phyloP scores from a whole-genome alignment of 108 stramenopile species.

The Schizochytrium sp. region DNA sequence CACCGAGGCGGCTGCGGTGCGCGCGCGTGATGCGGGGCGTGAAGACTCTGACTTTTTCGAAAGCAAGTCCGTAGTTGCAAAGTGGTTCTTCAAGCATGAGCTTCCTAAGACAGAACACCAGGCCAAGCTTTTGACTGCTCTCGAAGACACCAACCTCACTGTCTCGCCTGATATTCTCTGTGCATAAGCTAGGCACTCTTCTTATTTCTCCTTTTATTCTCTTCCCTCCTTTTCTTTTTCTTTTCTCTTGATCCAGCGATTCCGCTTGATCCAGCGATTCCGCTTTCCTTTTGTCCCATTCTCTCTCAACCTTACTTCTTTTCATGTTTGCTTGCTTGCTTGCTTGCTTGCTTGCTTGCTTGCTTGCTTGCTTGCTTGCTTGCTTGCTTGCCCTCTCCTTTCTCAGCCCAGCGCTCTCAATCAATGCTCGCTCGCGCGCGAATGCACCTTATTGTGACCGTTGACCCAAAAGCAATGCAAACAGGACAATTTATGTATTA shows the following conservation, averaged over 20 bases:
- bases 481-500: too few relatives aligned
- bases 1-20: neutral
- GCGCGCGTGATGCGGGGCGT: neutral
- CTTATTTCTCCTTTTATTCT: neutral
- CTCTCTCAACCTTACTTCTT: too few relatives aligned
- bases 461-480: neutral
- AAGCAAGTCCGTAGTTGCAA: neutral
- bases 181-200: neutral
- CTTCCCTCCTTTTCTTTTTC: neutral
- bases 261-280: neutral
- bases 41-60: conserved; percentile 18
- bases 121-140: neutral
- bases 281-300: too few relatives aligned
- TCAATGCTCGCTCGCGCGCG: neutral
- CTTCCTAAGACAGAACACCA: conserved; percentile 23
- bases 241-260: neutral
- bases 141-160: neutral
- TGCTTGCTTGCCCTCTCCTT: too few relatives aligned
- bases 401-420: too few relatives aligned
- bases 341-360: too few relatives aligned
- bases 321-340: too few relatives aligned
- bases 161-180: neutral
- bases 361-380: too few relatives aligned
- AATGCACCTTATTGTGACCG: neutral
- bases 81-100: conserved; percentile 22